A percentile compares a stretch with the other conserved stretches of the same genome.
Evolutionary conservation across 2,329 filamentous ascomycete genomes (phyloP).

Genomic region (Gaeumannomyces sp.): DNA sequence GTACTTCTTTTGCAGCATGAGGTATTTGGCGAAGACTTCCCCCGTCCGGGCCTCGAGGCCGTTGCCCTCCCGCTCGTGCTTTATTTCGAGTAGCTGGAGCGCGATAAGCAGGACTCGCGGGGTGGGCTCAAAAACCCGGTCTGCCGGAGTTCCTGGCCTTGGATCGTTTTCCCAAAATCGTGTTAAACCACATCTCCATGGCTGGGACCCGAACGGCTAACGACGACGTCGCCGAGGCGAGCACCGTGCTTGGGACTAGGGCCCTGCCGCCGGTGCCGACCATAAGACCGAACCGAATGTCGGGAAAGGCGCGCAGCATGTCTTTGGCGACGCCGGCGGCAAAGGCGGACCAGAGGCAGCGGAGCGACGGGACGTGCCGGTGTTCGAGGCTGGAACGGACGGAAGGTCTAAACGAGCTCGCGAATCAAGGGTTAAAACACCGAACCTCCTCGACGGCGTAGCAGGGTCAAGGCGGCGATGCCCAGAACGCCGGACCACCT

Average conservation of each 20-base stretch:
- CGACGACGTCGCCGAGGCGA: too few relatives aligned
- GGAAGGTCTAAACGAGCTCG: too few relatives aligned
- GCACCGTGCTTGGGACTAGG: too few relatives aligned
- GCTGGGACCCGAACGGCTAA: background rate
- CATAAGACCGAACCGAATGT: slow-evolving; percentile 22
- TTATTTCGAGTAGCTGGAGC: background rate
- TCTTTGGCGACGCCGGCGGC: slow-evolving; percentile 22
- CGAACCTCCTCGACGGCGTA: too few relatives aligned
- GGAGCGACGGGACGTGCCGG: too few relatives aligned
- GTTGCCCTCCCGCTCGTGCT: background rate
- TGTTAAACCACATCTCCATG: slow-evolving; percentile 4
- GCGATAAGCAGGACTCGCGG: background rate
- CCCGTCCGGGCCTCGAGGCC: background rate
- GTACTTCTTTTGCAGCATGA: slow-evolving; percentile 1
- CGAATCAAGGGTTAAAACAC: too few relatives aligned
- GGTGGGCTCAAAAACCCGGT: slow-evolving; percentile 3
- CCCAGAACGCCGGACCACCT: too few relatives aligned
- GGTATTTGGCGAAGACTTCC: background rate
- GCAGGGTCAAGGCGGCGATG: too few relatives aligned
- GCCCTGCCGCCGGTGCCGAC: background rate
- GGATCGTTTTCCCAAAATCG: slow-evolving; percentile 5
- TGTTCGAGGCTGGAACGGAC: too few relatives aligned
- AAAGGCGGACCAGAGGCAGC: too few relatives aligned
- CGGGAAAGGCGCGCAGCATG: slow-evolving; percentile 24
- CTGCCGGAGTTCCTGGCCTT: background rate